phyloP scores from a whole-genome alignment of 2,329 filamentous ascomycete genomes.

The Microsporum ferrugineum region DNA sequence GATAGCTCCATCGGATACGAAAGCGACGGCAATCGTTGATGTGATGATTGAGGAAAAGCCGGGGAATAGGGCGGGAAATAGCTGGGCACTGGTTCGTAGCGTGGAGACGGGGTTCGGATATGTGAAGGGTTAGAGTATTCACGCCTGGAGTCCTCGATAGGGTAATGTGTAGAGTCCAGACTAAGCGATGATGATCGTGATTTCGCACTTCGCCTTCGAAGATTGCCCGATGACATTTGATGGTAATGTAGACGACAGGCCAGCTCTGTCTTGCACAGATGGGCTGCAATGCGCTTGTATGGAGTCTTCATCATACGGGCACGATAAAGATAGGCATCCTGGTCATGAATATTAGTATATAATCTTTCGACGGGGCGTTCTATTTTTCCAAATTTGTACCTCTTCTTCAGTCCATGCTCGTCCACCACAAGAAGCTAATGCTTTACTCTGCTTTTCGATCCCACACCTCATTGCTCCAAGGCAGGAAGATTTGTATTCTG shows the following conservation, averaged over 20 bases:
- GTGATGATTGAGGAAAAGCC: neutral
- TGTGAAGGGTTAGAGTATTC: conserved; percentile 4
- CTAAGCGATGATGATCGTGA: conserved; percentile 53
- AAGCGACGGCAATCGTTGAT: conserved; percentile 5
- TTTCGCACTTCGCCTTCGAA: conserved; percentile 63
- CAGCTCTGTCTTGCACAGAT: conserved; percentile 77
- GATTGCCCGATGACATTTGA: conserved; percentile 70
- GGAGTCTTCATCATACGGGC: conserved; percentile 80
- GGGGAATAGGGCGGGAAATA: conserved; percentile 7
- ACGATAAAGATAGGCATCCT: conserved; percentile 76
- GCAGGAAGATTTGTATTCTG: neutral
- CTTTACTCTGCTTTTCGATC: conserved; percentile 55
- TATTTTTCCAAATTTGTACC: conserved; percentile 39
- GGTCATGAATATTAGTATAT: conserved; percentile 6
- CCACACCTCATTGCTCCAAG: conserved; percentile 37
- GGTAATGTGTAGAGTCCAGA: conserved; percentile 27
- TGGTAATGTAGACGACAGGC: conserved; percentile 81
- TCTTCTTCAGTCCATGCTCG: conserved; percentile 79
- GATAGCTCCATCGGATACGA: conserved; percentile 6
- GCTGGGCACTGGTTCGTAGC: conserved; percentile 1
- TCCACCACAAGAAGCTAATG: conserved; percentile 60
- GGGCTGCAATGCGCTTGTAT: conserved; percentile 78
- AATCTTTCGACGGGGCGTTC: neutral
- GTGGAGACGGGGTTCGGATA: conserved; percentile 6
- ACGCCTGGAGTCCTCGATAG: conserved; percentile 6